Conservation (phyloP, 2,329 filamentous ascomycete genomes). For the Aureobasidium musti region DNA sequence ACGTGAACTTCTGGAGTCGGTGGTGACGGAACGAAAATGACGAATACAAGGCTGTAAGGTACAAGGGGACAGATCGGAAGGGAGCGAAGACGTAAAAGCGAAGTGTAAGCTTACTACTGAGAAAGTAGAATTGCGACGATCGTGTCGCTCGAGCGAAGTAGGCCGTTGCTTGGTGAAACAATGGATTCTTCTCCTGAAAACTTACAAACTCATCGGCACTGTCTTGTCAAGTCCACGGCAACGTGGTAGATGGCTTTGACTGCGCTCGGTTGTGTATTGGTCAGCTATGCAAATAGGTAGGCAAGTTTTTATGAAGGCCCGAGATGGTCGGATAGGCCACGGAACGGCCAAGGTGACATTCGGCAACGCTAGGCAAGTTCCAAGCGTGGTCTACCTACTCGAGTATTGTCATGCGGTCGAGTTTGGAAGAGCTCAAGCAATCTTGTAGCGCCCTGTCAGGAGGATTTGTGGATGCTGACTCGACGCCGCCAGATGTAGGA, state of each 20-base stretch:
- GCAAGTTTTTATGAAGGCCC: conserved; percentile 25
- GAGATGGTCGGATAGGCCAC: conserved; percentile 23
- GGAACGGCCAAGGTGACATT: conserved; percentile 22
- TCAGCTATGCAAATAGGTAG: conserved; percentile 22
- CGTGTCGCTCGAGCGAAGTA: conserved; percentile 19
- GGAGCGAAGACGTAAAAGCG: conserved; percentile 11
- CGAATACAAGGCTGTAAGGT: conserved; percentile 16
- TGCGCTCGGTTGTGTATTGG: conserved; percentile 10
- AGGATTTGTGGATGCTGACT: conserved; percentile 5
- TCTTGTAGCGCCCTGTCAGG: background rate
- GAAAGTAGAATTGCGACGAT: conserved; percentile 12
- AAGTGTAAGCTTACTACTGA: conserved; percentile 23
- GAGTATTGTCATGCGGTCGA: background rate
- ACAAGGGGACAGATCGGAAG: conserved; percentile 13
- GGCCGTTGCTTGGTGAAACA: conserved; percentile 27
- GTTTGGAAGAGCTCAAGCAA: conserved; percentile 13
- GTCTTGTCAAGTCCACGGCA: conserved; percentile 15
- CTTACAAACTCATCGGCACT: conserved; percentile 10
- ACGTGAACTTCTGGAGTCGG: background rate
- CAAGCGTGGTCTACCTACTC: background rate
- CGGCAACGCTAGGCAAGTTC: conserved; percentile 15
- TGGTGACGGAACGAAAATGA: conserved; percentile 2
- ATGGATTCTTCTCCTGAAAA: conserved; percentile 28
- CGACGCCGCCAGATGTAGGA: background rate
- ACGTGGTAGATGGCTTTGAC: background rate